These are phyloP conservation scores for Gossypium rotundifolium DNA, from an alignment of 345 rosid species.

Conservation along the genomic window DNA sequence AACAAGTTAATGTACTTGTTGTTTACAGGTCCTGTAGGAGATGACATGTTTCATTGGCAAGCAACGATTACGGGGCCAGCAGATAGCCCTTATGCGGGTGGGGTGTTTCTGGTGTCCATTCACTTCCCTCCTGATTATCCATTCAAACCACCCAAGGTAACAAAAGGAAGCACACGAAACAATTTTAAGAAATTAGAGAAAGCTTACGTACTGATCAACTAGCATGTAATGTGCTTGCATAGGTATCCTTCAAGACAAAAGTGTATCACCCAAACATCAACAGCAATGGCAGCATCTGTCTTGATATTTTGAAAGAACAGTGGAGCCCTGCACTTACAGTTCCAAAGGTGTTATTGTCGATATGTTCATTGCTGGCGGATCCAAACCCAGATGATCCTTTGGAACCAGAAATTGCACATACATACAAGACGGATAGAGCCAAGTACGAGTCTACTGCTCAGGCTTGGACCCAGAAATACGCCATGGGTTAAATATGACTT, in stretches of 20 bases:
- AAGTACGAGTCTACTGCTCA: neutral
- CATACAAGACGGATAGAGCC: neutral
- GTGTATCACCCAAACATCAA: neutral
- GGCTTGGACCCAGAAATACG: neutral
- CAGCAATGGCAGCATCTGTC: neutral
- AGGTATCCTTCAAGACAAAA: neutral
- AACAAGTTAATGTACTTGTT: neutral
- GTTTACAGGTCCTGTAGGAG: neutral
- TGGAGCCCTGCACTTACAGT: neutral
- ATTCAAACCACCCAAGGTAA: neutral
- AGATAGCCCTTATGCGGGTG: neutral
- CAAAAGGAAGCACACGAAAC: no score
- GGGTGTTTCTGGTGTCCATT: neutral
- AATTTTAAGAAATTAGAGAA: no score
- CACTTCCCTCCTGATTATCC: neutral
- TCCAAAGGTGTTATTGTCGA: neutral
- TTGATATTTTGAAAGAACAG: neutral
- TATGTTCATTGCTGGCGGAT: neutral
- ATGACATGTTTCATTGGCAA: neutral
- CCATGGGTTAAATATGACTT: neutral
- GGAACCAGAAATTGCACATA: neutral
- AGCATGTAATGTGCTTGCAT: no score
- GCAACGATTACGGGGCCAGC: neutral
- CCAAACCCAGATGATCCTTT: conserved; percentile 2
- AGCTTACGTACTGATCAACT: no score